phyloP scores from a whole-genome alignment of 495 filamentous ascomycete genomes.

The Cudoniella acicularis region DNA sequence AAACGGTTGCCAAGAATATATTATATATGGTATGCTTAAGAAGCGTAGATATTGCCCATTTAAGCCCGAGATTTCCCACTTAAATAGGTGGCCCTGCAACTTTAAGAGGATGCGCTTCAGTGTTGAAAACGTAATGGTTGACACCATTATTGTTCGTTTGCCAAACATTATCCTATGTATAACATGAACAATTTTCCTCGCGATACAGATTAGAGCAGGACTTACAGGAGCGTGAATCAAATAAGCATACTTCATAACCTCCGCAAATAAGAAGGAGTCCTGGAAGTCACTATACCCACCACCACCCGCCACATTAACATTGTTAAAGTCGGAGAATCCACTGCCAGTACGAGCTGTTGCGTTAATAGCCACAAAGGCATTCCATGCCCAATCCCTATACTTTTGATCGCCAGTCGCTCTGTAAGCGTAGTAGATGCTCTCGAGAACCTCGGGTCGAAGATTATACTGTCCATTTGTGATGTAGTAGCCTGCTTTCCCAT shows the following conservation, averaged over 20 bases:
- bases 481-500: conserved; percentile 66
- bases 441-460: conserved; percentile 80
- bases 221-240: conserved; percentile 55
- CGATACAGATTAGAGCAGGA: not conserved
- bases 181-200: not conserved
- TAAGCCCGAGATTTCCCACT: too few relatives aligned
- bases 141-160: conserved; percentile 55
- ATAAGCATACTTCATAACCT: conserved; percentile 84
- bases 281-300: conserved; percentile 64
- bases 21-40: too few relatives aligned
- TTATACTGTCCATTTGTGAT: conserved; percentile 60
- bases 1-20: too few relatives aligned
- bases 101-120: conserved; percentile 75
- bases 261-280: conserved; percentile 89
- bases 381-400: conserved; percentile 85
- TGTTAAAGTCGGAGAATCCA: conserved; percentile 60
- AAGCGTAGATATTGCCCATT: too few relatives aligned
- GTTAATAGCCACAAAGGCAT: conserved; percentile 70
- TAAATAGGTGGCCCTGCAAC: conserved; percentile 42
- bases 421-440: conserved; percentile 87
- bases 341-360: conserved; percentile 56
- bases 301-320: conserved; percentile 64
- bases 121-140: conserved; percentile 77
- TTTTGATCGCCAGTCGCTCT: conserved; percentile 66
- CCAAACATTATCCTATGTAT: conserved; percentile 51